Evolutionary conservation across 2,329 filamentous ascomycete genomes (phyloP), one percentile per base, ranked within the genome.

Genomic region (Cercospora sesami): DNA sequence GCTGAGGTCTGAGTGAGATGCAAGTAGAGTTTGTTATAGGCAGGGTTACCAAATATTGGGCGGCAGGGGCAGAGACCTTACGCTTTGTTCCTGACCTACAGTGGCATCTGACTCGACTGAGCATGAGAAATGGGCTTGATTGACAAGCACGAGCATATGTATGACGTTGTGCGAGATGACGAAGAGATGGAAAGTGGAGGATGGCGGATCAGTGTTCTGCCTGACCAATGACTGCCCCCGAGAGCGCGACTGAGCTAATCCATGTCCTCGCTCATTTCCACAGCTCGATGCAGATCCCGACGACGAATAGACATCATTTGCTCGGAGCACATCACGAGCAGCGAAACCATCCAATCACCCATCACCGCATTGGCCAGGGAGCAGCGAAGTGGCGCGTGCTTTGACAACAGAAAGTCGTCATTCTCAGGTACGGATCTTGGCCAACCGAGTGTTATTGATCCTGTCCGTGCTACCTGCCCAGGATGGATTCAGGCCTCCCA

Each of bases 1-100:
- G 18, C 59, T 66, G 59, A 51, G 48, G 26, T 62, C 16, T 62
- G 60, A 26, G 45, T 63, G 65, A 62, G 33, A 53, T 60, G 33
- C 36, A 53, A 65, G 62, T 59, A 68, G 63, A 68, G 66, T 68
- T 64, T 62, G 30, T 28, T 61, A 65, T 63, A 64, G 62, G 51
- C 51, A 58, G 21, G 53, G 62, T 39, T 64, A 6, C 39, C n/a
- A 39, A 21, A 31, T 58, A 64, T 58, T 60, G 33, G 33, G 48
- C 53, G 33, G 36, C 28, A 36, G 48, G 48, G 51, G 60, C 31
- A 57, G 57, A 59, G 39, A 57, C 28, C 48, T 18, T 55, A 58
- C 33, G 33, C 51, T 57, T 36, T 55, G 48, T 57, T 26, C 30
- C 42, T 39, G 31, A 45, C 18, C 57, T 36, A 61, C 57, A n/a